Conservation (phyloP, 202 grass and related monocot genomes). For the Digitaria exilis region DNA sequence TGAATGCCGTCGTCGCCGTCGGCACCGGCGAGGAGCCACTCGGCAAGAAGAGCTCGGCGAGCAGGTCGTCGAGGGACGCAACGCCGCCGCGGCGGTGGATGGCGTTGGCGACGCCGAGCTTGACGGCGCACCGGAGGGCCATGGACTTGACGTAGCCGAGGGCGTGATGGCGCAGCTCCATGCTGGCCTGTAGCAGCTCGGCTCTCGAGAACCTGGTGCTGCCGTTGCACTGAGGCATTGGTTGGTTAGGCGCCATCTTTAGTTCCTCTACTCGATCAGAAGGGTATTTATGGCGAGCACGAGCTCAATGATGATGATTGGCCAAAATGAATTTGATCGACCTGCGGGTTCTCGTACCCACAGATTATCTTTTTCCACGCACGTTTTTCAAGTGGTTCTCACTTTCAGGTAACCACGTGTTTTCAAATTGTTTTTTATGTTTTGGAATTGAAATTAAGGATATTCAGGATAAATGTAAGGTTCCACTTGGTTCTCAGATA, state of each 20-base stretch:
- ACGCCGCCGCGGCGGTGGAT: constrained; percentile 2
- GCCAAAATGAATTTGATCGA: neutral
- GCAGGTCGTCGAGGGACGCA: neutral
- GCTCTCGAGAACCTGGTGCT: neutral
- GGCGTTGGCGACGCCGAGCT: neutral
- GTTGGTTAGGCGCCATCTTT: neutral
- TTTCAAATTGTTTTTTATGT: too few relatives aligned
- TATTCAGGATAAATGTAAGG: too few relatives aligned
- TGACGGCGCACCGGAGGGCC: neutral
- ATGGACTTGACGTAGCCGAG: constrained; percentile 16
- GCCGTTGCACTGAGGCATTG: neutral
- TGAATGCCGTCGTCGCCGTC: neutral
- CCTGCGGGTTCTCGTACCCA: too few relatives aligned
- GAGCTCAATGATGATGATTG: neutral
- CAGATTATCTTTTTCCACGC: too few relatives aligned
- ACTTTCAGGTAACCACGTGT: too few relatives aligned
- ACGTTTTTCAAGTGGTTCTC: too few relatives aligned
- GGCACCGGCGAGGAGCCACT: neutral
- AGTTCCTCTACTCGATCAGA: neutral
- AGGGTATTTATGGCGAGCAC: neutral
- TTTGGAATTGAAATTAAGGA: too few relatives aligned
- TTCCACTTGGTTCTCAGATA: too few relatives aligned
- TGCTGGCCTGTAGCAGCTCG: neutral
- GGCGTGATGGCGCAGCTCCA: neutral
- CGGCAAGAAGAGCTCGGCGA: neutral